Conservation (phyloP, 2,329 filamentous ascomycete species). For the Magnaporthales sp. region DNA sequence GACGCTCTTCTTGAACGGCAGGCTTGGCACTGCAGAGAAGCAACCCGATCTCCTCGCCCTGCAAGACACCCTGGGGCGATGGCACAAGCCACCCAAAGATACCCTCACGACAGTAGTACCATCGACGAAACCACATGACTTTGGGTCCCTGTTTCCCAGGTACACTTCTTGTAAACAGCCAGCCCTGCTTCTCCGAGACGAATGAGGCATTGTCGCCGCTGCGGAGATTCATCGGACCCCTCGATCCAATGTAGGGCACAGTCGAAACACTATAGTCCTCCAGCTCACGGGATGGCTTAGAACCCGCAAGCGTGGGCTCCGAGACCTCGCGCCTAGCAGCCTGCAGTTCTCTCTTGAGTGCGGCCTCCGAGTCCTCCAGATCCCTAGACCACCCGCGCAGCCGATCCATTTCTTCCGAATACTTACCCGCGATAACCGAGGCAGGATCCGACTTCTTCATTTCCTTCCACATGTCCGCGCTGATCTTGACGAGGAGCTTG, state of each 20-base stretch:
- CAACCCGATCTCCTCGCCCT: constrained; percentile 93
- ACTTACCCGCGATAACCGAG: constrained; percentile 50
- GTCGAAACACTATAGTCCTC: constrained; percentile 89
- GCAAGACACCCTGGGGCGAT: constrained; percentile 76
- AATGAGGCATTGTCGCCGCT: constrained; percentile 39
- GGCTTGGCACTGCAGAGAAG: constrained; percentile 88
- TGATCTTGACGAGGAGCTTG: constrained; percentile 75
- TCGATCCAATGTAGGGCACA: constrained; percentile 74
- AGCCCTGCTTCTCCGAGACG: constrained; percentile 79
- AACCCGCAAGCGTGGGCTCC: constrained; percentile 59
- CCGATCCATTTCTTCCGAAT: constrained; percentile 76
- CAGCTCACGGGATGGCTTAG: constrained; percentile 80
- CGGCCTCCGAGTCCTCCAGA: constrained; percentile 81
- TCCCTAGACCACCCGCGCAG: constrained; percentile 89
- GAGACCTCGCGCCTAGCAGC: constrained; percentile 74
- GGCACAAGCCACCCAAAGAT: constrained; percentile 94
- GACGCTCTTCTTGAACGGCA: constrained; percentile 82
- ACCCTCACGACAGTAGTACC: constrained; percentile 93
- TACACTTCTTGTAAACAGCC: constrained; percentile 76
- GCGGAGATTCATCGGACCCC: constrained; percentile 56
- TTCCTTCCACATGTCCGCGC: constrained; percentile 81
- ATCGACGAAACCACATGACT: constrained; percentile 81
- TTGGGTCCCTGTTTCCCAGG: constrained; percentile 81
- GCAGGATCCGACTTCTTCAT: constrained; percentile 64
- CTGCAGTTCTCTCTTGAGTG: constrained; percentile 75